phyloP scores from a whole-genome alignment of 2,329 filamentous ascomycete species.

The Neurospora crassa region DNA sequence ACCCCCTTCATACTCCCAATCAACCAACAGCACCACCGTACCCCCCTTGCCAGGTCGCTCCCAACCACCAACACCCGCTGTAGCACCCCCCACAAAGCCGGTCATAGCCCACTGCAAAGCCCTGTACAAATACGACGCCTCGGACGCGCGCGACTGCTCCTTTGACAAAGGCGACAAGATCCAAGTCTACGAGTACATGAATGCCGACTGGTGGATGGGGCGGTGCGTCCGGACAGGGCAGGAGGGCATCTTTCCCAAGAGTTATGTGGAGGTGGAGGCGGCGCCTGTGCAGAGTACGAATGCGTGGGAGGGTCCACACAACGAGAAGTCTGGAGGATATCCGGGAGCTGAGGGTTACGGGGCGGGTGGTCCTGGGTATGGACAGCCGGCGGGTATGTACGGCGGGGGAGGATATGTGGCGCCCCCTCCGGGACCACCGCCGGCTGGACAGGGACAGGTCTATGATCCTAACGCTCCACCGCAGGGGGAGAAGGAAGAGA shows the following conservation, averaged over 20 bases:
- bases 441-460: slow-evolving; percentile 39
- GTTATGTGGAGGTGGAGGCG: slow-evolving; percentile 65
- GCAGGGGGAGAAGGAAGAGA: slow-evolving; percentile 35
- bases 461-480: slow-evolving; percentile 64
- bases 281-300: slow-evolving; percentile 27
- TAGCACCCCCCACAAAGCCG: slow-evolving; percentile 37
- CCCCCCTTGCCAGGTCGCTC: slow-evolving; percentile 18
- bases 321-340: slow-evolving; percentile 18
- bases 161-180: slow-evolving; percentile 75
- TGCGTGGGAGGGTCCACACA: slow-evolving; percentile 18
- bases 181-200: slow-evolving; percentile 84
- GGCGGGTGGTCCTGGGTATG: background rate
- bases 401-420: slow-evolving; percentile 15
- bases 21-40: slow-evolving; percentile 25
- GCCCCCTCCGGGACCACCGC: slow-evolving; percentile 23
- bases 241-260: slow-evolving; percentile 92
- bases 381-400: slow-evolving; percentile 10
- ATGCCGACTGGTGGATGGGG: slow-evolving; percentile 94
- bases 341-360: slow-evolving; percentile 10
- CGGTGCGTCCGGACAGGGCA: slow-evolving; percentile 70
- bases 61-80: slow-evolving; percentile 29
- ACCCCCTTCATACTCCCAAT: slow-evolving; percentile 44
- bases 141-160: slow-evolving; percentile 72
- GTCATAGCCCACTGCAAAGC: slow-evolving; percentile 67
- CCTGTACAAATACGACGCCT: slow-evolving; percentile 71